Conservation (phyloP, 441 rosid genomes). For the Corymbia calophylla region DNA sequence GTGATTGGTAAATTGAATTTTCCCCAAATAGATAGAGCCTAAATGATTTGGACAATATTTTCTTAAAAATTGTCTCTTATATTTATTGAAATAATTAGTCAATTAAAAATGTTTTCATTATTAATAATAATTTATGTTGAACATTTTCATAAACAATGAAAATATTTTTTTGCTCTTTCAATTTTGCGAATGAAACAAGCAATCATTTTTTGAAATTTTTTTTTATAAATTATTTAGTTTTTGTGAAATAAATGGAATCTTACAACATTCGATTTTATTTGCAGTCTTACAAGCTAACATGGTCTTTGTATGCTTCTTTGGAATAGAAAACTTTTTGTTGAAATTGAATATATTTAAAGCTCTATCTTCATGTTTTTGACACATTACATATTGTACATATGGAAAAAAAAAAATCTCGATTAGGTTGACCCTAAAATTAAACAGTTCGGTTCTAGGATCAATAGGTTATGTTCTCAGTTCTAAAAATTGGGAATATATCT, state of each 20-base stretch:
- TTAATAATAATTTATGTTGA: background rate
- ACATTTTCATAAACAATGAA: background rate
- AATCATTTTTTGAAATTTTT: fast-evolving
- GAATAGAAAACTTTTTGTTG: too few species aligned
- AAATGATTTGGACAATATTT: too few species aligned
- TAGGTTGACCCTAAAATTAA: background rate
- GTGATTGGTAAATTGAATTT: too few species aligned
- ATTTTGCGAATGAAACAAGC: background rate
- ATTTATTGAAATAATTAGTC: too few species aligned
- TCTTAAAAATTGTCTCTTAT: background rate
- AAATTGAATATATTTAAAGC: too few species aligned
- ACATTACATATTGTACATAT: background rate
- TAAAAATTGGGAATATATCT: background rate
- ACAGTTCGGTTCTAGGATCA: background rate
- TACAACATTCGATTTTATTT: background rate
- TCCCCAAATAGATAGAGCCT: too few species aligned
- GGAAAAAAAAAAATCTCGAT: background rate
- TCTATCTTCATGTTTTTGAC: background rate
- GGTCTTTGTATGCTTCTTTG: background rate
- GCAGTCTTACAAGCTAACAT: background rate
- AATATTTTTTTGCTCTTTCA: background rate
- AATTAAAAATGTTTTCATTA: background rate
- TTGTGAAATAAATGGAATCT: fast-evolving
- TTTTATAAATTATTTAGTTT: background rate
- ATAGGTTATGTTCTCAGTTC: background rate